Base-by-base conservation (phyloP, 345 rosid genomes). In the Linum trigynum region DNA sequence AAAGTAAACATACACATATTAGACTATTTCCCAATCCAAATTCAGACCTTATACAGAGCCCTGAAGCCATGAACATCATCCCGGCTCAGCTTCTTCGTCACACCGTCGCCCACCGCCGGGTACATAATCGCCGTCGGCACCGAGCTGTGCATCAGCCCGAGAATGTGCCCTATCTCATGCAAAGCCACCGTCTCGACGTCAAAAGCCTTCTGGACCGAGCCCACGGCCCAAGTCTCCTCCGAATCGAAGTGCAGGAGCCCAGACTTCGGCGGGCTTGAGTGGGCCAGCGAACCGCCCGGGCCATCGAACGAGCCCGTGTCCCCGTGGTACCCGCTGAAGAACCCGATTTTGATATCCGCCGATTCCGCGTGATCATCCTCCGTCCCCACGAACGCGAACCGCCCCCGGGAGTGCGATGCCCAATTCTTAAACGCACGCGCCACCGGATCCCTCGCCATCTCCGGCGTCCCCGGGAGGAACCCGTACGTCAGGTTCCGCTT, bases 91-190 rank as follows among this genome's bases (percentile, higher is more conserved):
- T 50, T 17, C 61, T 63, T 67, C 15, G n/a, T 38, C 5, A 11
- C 2, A 38, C 72, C 62, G 3, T 10, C 1, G 0, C 9, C 3
- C 2, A 50, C 2, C 1, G 16, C 3, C 3, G 74, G 65, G 5
- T 3, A 69, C 74, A 74, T 69, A 23, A 74, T 48, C 14, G 77
- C 71, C 7, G 4, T 15, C 3, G 10, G 43, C 16, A 53, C 57
- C 0, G 16, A 5, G 66, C 59, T 40, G 43, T 67, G 67, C 3
- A 4, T 41, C 35, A 75, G 69, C 32, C 72, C 74, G 59, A 71
- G n/a, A 10, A 64, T 17, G 38, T 75, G 72, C 0, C 74, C 71
- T 3, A 70, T 63, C 59, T 75, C 78, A 63, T 71, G 75, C 59
- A 71, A 53, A 1, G 45, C 70, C 3, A 62, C 50, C 1, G 74